These are phyloP conservation scores for Takakia lepidozioides DNA, from an alignment of 225 moss, liverwort and hornwort species.

Conservation along the genomic window DNA sequence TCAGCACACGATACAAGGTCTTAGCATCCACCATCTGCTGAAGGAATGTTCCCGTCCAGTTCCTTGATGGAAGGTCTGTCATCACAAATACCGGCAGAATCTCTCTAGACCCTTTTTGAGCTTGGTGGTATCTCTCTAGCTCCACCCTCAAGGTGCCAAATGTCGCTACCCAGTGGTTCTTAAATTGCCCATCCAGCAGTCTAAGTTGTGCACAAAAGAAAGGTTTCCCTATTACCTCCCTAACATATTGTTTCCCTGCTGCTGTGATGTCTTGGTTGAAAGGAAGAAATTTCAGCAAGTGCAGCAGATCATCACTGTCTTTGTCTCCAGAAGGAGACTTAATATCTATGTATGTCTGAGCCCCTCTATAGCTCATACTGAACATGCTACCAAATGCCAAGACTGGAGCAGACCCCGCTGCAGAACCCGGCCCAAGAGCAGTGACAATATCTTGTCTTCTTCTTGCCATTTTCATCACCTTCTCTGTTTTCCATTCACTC, in stretches of 20 bases:
- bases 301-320: slow-evolving; percentile 19
- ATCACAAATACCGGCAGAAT: slow-evolving; percentile 25
- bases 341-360: slow-evolving; percentile 23
- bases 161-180: slow-evolving; percentile 26
- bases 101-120: neutral
- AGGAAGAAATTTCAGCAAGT: slow-evolving; percentile 6
- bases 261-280: slow-evolving; percentile 19
- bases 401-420: slow-evolving; percentile 7
- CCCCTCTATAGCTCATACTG: slow-evolving; percentile 13
- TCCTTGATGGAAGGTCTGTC: slow-evolving; percentile 22
- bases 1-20: slow-evolving; percentile 11
- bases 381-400: slow-evolving; percentile 51
- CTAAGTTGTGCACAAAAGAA: slow-evolving; percentile 54
- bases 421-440: slow-evolving; percentile 29
- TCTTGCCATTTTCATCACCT: neutral
- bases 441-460: slow-evolving; percentile 8
- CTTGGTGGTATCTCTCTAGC: slow-evolving; percentile 8
- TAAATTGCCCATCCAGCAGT: no score
- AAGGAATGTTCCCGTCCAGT: slow-evolving; percentile 17
- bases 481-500: slow-evolving; percentile 27
- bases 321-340: slow-evolving; percentile 13
- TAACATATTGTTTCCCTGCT: slow-evolving; percentile 11
- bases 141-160: slow-evolving; percentile 14
- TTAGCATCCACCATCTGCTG: slow-evolving; percentile 7
- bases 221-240: slow-evolving; percentile 6